Conservation (phyloP, 352 stramenopile genomes). For the Pythium grandisporangium region DNA sequence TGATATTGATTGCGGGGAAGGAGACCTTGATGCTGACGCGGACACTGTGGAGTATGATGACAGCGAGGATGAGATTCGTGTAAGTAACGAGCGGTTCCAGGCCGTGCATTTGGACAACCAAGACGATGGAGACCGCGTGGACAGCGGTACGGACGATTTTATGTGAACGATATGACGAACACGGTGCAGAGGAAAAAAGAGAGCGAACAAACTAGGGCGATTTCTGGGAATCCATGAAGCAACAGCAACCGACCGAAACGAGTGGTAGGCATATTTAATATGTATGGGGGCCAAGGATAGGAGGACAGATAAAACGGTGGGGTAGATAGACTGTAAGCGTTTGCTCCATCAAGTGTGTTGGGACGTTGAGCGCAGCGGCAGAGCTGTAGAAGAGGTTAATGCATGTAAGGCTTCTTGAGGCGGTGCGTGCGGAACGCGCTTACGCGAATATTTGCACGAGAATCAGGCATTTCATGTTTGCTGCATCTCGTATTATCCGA, state of each 20-base stretch:
- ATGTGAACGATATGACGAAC: constrained; percentile 57
- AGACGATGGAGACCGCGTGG: constrained; percentile 39
- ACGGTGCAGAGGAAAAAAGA: no score
- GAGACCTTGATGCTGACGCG: constrained; percentile 48
- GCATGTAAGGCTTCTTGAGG: no score
- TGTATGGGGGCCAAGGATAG: not conserved
- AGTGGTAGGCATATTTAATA: constrained; percentile 2
- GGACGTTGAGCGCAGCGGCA: no score
- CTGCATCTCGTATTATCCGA: no score
- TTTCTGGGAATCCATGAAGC: no score
- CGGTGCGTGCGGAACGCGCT: not conserved
- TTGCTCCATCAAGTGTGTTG: no score
- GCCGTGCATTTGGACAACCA: constrained; percentile 83
- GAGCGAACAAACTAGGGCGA: no score
- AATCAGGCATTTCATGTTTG: no score
- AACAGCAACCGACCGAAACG: no score
- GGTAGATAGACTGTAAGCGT: not conserved
- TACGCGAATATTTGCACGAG: no score
- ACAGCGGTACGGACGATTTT: constrained; percentile 64
- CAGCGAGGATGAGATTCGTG: constrained; percentile 84
- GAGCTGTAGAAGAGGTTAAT: no score
- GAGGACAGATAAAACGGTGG: not conserved
- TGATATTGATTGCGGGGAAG: constrained; percentile 17
- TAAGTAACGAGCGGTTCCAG: constrained; percentile 87
- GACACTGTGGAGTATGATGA: constrained; percentile 86